Evolutionary conservation across 139 green algal genomes (phyloP), one percentile per base, ranked within the genome.

Genomic region (Ettlia oleoabundans): DNA sequence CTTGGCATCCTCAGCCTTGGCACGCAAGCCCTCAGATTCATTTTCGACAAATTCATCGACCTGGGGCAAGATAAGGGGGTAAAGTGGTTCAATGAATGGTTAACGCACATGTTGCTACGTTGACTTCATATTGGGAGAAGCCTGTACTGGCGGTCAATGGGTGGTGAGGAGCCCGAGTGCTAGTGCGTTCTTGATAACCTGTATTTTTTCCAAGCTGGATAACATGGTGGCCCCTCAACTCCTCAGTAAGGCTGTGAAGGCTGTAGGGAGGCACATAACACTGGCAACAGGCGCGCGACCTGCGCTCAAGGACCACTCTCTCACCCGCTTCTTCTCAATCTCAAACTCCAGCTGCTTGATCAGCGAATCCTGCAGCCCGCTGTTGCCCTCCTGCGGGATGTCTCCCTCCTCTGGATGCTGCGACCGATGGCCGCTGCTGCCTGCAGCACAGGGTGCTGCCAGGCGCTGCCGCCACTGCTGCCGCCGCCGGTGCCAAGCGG

Each of bases 241-340:
- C n/a, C n/a, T n/a, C n/a, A n/a, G n/a, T n/a, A n/a, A n/a, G n/a
- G n/a, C n/a, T n/a, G n/a, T n/a, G n/a, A n/a, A n/a, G n/a, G n/a
- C n/a, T n/a, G n/a, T n/a, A n/a, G n/a, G n/a, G n/a, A n/a, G n/a
- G n/a, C n/a, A n/a, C n/a, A n/a, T n/a, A n/a, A n/a, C n/a, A n/a
- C n/a, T n/a, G n/a, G n/a, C n/a, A n/a, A n/a, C n/a, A n/a, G n/a
- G n/a, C n/a, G n/a, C n/a, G n/a, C n/a, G n/a, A n/a, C n/a, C n/a
- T n/a, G n/a, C n/a, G n/a, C n/a, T n/a, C n/a, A n/a, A n/a, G n/a
- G n/a, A n/a, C n/a, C n/a, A n/a, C n/a, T n/a, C n/a, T n/a, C 64
- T 77, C 65, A 91, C 86, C 62, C 88, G 80, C 63, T 89, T 87
- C 76, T 91, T 85, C 5, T 76, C 88, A 43, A 92, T 92, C 70